Percentiles rank a stretch among this genome's conserved stretches.
Conservation (phyloP, 1,284 basidiomycete species). For the Cutaneotrichosporon curvatum region DNA sequence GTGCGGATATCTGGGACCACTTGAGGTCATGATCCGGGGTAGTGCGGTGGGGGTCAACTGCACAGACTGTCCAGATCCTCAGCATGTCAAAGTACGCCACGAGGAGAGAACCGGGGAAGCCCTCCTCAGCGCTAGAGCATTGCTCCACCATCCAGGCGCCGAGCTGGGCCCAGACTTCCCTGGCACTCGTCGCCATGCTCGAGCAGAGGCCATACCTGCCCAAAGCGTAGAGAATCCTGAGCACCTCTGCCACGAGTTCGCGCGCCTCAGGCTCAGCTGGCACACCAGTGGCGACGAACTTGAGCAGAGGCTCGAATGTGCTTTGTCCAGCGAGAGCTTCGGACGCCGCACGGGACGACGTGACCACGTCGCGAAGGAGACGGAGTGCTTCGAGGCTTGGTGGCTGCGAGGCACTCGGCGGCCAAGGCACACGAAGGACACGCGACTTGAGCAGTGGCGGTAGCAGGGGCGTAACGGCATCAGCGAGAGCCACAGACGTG, state of each 20-base stretch:
- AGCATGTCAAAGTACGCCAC: constrained; percentile 50
- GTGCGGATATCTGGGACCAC: constrained; percentile 75
- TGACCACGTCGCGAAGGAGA: constrained; percentile 57
- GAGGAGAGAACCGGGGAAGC: constrained; percentile 45
- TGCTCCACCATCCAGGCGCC: constrained; percentile 21
- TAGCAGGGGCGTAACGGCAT: constrained; percentile 54
- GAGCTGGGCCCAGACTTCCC: constrained; percentile 36
- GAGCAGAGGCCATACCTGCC: constrained; percentile 72
- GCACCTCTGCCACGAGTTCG: constrained; percentile 50
- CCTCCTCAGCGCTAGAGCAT: neutral
- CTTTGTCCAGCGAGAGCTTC: constrained; percentile 50
- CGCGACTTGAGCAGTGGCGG: constrained; percentile 48
- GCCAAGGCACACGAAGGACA: constrained; percentile 37
- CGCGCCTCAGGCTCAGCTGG: constrained; percentile 13
- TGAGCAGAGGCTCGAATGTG: constrained; percentile 60
- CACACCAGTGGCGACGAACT: constrained; percentile 57
- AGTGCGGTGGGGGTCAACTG: constrained; percentile 79
- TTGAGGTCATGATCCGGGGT: constrained; percentile 77
- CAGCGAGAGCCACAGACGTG: constrained; percentile 55
- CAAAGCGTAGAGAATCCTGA: constrained; percentile 61
- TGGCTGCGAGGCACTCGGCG: constrained; percentile 47
- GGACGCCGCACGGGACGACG: constrained; percentile 63
- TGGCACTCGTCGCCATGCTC: constrained; percentile 24
- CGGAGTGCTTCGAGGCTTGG: constrained; percentile 51
- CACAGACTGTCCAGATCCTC: constrained; percentile 70